phyloP scores from a whole-genome alignment of 208 protist species.

The Acanthamoeba lenticulata region DNA sequence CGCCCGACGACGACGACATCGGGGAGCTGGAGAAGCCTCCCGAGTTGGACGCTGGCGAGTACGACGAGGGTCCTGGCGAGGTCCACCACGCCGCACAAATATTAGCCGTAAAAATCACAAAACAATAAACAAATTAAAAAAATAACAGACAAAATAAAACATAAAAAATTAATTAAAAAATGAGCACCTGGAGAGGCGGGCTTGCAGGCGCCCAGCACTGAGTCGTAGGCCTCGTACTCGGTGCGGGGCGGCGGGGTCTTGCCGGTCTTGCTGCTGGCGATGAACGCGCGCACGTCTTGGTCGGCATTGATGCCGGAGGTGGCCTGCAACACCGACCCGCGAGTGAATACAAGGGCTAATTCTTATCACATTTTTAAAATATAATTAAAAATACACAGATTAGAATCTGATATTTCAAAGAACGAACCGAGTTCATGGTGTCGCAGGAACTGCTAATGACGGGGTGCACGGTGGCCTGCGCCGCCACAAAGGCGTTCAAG shows the following conservation, averaged over 20 bases:
- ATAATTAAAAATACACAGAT: too few species aligned
- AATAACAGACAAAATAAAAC: not conserved
- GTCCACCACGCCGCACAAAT: not conserved
- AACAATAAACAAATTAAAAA: not conserved
- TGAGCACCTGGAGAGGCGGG: not conserved
- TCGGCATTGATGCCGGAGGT: not conserved
- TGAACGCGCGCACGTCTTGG: not conserved
- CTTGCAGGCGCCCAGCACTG: conserved; percentile 33
- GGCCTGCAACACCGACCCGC: not conserved
- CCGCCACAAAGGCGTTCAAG: not conserved
- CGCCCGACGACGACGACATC: not conserved
- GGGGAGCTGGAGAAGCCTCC: too few species aligned
- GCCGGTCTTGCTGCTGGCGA: conserved; percentile 4
- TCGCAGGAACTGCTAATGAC: not conserved
- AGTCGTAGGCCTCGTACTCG: conserved; percentile 54
- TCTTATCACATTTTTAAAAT: too few species aligned
- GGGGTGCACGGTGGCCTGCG: conserved; percentile 17
- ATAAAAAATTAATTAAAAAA: not conserved
- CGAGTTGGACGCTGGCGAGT: too few species aligned
- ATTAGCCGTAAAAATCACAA: not conserved
- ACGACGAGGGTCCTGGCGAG: not conserved
- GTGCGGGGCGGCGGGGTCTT: conserved; percentile 27
- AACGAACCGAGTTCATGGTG: not conserved
- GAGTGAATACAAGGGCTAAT: too few species aligned
- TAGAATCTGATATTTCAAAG: too few species aligned